Evolutionary conservation across 768 basidiomycete species (phyloP), one percentile per base, ranked within the genome.

Genomic region (Tricholoma sp.): DNA sequence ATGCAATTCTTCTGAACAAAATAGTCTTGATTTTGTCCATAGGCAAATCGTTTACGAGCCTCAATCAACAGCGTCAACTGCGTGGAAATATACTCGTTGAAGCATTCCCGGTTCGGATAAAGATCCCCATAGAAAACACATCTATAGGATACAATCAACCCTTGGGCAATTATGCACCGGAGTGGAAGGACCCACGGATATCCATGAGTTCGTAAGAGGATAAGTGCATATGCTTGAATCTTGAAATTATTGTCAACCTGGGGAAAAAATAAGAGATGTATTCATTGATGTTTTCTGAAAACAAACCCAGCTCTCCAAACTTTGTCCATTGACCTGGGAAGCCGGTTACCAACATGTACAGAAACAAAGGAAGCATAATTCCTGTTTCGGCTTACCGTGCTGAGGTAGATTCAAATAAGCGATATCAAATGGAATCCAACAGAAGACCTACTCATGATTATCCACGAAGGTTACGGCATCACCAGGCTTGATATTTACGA

Each of bases 391-490:
- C 68, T 72, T 72, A 89, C 89, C 65, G 89, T 91, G 59, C 88
- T 90, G 51, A 33, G 57, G 36, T 31, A 57, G 18, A 44, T 47
- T 50, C 60, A 37, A 24, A 28, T 13, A 15, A 50, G 17, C 56
- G 47, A 33, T 13, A 20, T 12, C 7, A 18, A 32, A 42, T 42
- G 3, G 29, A 53, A 33, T 42, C 15, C 9, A 55, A 56, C 10
- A 53, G 28, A 36, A 52, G 36, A 72, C 86, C 70, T 59, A 91
- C 91, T 94, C 91, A 61, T 94, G 91, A 68, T 93, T 94, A 63
- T 94, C 91, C 6, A 93, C 91, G 64, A 93, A 93, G 0, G 91
- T 93, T 5, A 97, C 91, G 4, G 94, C 89, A 65, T 94, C 90
- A 28, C 79, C 74, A 2, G 94, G 93, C 57, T 83, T 80, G 3